Evolutionary conservation across 768 basidiomycete species (phyloP), one percentile per base, ranked within the genome.

Genomic region (Xerocomellus intermedius): DNA sequence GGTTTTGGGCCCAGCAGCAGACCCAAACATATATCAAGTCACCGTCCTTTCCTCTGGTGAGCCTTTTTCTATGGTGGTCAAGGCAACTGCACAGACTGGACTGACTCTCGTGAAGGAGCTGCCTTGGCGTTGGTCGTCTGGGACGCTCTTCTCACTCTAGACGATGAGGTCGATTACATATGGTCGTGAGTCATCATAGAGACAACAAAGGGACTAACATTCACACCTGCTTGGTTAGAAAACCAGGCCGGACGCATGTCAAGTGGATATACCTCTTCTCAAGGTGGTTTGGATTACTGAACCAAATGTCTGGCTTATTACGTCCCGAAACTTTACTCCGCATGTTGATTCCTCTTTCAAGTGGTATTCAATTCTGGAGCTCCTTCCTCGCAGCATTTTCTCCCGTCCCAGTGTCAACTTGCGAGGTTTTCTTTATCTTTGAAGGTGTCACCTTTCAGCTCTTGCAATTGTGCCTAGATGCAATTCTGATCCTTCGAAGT

Each of bases 261-360:
- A 65, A 67, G 37, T 55, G 59, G 48, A 58, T 65, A 51, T 65
- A 56, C 46, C 47, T 65, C 24, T 56, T 65, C 17, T 26, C 65
- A 1, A 65, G 37, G 52, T 67, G 64, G 65, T 64, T 64, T 42
- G 64, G 65, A 50, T 17, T 65, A 32, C 3, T 51, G 50, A 56
- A 56, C 13, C 56, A 56, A 50, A 46, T 64, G 65, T 65, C 14
- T 2, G 44, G 7, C 7, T 8, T 33, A 6, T 33, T 9, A 1
- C 35, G 10, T 38, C n/a, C 36, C 6, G 37, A 46, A 43, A 13
- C 33, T 22, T 42, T 39, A 12, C 19, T 12, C 9, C n/a, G 52
- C 17, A 39, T 56, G 21, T 24, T 64, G 8, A 61, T 38, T 17
- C 22, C 5, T 16, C 17, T 44, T n/a, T 43, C 14, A 35, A 65